Evolutionary conservation across 2,329 filamentous ascomycete species (phyloP).

Genomic region (Xylaria sp.): DNA sequence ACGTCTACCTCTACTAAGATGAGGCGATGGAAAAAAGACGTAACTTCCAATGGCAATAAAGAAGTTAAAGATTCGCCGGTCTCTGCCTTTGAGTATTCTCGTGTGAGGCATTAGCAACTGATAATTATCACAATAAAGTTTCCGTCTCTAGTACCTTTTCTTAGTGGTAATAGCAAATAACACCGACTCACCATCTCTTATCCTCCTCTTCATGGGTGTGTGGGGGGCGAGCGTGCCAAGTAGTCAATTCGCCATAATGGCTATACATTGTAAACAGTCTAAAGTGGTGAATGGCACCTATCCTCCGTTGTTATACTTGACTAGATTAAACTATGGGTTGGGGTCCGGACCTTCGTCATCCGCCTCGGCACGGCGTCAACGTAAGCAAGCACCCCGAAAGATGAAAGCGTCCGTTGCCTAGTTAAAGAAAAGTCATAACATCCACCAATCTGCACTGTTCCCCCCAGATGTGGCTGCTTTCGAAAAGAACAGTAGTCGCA

Average conservation of each 20-base stretch:
- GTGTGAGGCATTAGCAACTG: not conserved
- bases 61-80: not conserved
- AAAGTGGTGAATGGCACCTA: conserved; percentile 15
- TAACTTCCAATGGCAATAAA: not conserved
- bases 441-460: conserved; percentile 31
- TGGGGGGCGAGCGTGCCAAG: not conserved
- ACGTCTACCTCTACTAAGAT: not conserved
- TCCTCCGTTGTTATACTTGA: conserved; percentile 17
- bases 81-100: not conserved
- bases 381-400: conserved; percentile 26
- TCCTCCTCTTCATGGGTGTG: not conserved
- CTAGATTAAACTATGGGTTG: conserved; percentile 21
- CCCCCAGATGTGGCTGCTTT: not conserved
- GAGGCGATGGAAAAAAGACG: not conserved
- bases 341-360: conserved; percentile 33
- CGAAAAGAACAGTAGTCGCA: not conserved
- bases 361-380: conserved; percentile 36
- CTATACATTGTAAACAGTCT: not conserved
- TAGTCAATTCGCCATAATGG: not conserved
- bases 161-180: not conserved
- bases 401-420: conserved; percentile 1
- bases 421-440: conserved; percentile 4
- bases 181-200: not conserved
- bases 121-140: not conserved
- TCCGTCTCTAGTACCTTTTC: not conserved